Evolutionary conservation across 441 rosid genomes (phyloP).

Genomic region (Gossypium davidsonii): DNA sequence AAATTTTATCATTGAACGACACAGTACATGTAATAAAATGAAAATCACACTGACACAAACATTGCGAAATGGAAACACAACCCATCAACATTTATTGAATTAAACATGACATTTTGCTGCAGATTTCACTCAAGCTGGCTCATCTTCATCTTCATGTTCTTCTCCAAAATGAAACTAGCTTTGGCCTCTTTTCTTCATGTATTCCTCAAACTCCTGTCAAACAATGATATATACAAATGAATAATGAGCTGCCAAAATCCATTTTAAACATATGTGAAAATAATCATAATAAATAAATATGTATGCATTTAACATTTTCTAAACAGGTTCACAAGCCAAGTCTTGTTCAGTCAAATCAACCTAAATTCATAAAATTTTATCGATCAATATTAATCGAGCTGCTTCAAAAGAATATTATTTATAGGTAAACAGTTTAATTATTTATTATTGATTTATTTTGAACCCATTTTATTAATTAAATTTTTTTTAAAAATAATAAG

Average conservation of each 20-base stretch:
- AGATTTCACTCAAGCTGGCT: background rate
- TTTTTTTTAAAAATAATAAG: no score
- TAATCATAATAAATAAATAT: no score
- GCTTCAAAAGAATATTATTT: no score
- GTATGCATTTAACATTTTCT: no score
- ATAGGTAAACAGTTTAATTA: no score
- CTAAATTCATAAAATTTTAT: no score
- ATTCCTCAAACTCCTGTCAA: background rate
- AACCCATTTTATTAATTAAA: no score
- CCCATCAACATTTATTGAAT: background rate
- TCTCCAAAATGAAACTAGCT: background rate
- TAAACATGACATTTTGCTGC: background rate
- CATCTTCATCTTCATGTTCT: background rate
- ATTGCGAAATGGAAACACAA: background rate
- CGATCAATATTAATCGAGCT: no score
- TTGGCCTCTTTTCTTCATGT: background rate
- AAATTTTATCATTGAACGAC: no score
- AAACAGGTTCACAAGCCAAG: no score
- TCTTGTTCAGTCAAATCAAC: no score
- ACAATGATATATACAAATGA: background rate
- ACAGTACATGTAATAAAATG: background rate
- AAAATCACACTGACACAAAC: background rate
- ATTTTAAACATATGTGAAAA: background rate
- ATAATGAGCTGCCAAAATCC: background rate
- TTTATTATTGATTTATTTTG: no score